Evolutionary conservation across 1,284 basidiomycete genomes (phyloP), one percentile per base, ranked within the genome.

Genomic region (Termitomyces sp.): DNA sequence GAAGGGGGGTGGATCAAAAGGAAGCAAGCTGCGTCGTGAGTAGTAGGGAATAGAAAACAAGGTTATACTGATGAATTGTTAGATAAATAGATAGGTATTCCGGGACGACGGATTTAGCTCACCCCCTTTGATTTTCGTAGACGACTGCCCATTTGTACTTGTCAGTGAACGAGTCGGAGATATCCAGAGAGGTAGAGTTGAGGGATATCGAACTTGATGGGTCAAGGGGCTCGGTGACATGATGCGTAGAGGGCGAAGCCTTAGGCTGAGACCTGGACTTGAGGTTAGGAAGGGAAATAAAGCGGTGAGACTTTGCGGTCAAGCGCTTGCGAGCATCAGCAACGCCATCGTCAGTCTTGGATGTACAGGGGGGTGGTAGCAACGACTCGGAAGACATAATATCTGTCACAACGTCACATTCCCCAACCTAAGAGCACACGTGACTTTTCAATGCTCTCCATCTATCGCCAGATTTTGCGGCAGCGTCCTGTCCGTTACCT

Each of bases 91-190:
- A 30, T 5, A 21, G 11, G 7, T n/a, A 31, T 26, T 10, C 2
- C 11, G 33, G 35, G 35, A 26, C 8, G 5, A n/a, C 10, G 16
- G 3, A 30, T 43, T 46, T 31, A 9, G 71, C 76, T 53, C 60
- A 88, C 88, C 88, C 88, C 65, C 88, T 72, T 66, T 91, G 88
- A 63, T 91, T 89, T 67, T 91, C 75, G 42, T 73, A 76, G 8
- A 91, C 61, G 13, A 86, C 66, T 7, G 84, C 88, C 89, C 89
- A 91, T 64, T 78, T 74, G 63, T 86, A 91, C 7, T 76, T 67
- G 61, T 83, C 81, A 42, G 69, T 64, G 54, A 72, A 59, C 31
- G 72, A 65, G 43, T 71, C 62, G 44, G 68, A 64, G 24, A 57
- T 54, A 30, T 62, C 50, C 21, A 70, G 62, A 14, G 54, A 55